phyloP scores from a whole-genome alignment of 257 asterid genomes.

The Nicotiana tomentosiformis region DNA sequence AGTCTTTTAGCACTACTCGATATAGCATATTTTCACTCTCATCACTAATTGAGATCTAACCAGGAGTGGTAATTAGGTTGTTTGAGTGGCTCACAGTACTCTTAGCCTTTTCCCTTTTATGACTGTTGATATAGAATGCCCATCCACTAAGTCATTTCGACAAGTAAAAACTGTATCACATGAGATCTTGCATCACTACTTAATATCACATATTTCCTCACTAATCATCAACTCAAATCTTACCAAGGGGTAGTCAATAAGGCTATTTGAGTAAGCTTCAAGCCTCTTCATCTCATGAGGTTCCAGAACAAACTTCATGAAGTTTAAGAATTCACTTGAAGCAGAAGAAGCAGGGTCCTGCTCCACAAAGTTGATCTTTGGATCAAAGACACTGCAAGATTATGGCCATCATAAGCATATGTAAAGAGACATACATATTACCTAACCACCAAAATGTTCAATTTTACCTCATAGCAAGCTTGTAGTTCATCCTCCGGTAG shows the following conservation, averaged over 20 bases:
- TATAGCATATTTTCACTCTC: neutral
- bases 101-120: neutral
- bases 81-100: neutral
- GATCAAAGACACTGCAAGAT: slow-evolving; percentile 81
- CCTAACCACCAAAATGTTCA: slow-evolving; percentile 7
- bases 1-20: neutral
- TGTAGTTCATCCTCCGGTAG: slow-evolving; percentile 80
- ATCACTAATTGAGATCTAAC: neutral
- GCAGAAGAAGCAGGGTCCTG: slow-evolving; percentile 32
- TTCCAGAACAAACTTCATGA: slow-evolving; percentile 39
- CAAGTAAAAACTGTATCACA: neutral
- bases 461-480: slow-evolving; percentile 86
- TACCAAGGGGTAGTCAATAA: slow-evolving; percentile 62
- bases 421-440: slow-evolving; percentile 7
- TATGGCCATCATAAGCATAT: slow-evolving; percentile 20
- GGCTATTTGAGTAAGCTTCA: slow-evolving; percentile 76
- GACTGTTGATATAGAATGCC: neutral
- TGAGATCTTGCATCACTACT: neutral
- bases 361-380: slow-evolving; percentile 61
- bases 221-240: slow-evolving; percentile 7
- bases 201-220: neutral
- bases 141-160: neutral
- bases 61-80: neutral
- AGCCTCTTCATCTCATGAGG: slow-evolving; percentile 58
- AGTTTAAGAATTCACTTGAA: slow-evolving; percentile 37